Evolutionary conservation across 2,329 filamentous ascomycete species (phyloP).

Genomic region (Apiospora marii): DNA sequence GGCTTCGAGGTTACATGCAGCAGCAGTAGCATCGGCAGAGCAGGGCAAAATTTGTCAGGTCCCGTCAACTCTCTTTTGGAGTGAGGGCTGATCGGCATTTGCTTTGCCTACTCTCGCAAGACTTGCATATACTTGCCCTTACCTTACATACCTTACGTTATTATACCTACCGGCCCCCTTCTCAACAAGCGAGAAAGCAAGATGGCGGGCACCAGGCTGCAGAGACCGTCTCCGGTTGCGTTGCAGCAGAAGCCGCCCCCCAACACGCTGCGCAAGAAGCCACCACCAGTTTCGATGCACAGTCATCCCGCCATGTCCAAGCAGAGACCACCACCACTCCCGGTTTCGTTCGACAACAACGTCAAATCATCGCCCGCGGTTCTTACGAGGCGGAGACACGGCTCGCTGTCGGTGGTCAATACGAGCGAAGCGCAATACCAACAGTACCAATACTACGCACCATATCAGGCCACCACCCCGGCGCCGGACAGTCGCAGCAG

Average conservation of each 20-base stretch:
- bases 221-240: background rate
- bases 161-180: background rate
- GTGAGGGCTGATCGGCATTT: background rate
- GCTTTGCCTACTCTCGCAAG: background rate
- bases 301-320: background rate
- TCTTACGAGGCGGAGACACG: conserved; percentile 1
- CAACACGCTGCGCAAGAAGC: conserved; percentile 15
- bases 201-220: conserved; percentile 14
- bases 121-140: background rate
- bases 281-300: conserved; percentile 15
- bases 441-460: background rate
- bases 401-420: background rate
- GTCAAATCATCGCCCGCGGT: background rate
- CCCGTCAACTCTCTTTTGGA: background rate
- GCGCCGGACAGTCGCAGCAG: no score
- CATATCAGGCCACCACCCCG: conserved; percentile 15
- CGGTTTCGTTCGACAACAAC: background rate
- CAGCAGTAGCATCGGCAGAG: background rate
- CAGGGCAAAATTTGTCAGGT: background rate
- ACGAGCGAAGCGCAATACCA: background rate
- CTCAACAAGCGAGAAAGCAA: background rate
- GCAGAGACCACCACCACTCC: background rate
- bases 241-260: background rate
- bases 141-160: background rate
- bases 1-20: background rate